Evolutionary conservation across 129 eudicot species (phyloP), one percentile per base, ranked within the genome.

Genomic region (Ambrosia trifida): DNA sequence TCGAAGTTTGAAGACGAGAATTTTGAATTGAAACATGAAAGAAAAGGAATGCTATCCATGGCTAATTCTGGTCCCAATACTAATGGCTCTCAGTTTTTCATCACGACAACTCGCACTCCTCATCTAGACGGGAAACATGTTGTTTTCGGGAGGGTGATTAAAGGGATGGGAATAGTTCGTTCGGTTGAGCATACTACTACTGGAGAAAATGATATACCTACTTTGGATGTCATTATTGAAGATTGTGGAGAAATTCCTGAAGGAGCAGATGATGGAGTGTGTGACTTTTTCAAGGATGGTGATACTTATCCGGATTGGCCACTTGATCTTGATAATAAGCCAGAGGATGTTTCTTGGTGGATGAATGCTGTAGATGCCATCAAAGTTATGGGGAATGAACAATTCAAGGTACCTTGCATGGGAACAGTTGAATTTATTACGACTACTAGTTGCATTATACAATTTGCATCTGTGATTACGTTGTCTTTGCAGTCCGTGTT

Each of bases 1-100:
- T 36, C 33, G 81, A 84, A 75, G 40, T 94, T 94, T 72, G 98
- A 94, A 72, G 98, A 94, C 80, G 98, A 94, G 67, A 94, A 89
- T 72, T 94, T 94, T 61, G 93, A 87, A 33, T 69, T 89, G 36
- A 90, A 87, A 56, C 98, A 94, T 74, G 90, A 83, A 70, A 88
- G 96, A 58, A 94, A 89, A 79, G 98, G 98, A 56, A 94, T 89
- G 92, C 20, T 94, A 61, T 90, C 98, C 12, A 94, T 94, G 98
- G 96, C 95, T 35, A 94, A 94, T 79, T 49, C 83, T 51, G 98
- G 98, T 63, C 97, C 97, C 18, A 65, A 89, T 69, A 85, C 95
- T 52, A 94, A 94, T 60, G 93, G 96, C 30, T 94, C 98, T 11
- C 95, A 94, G 2, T 94, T 94, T 78, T 87, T 80, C 63, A 90